phyloP scores from a whole-genome alignment of 805 yeast species.

The Pichia occidentalis region DNA sequence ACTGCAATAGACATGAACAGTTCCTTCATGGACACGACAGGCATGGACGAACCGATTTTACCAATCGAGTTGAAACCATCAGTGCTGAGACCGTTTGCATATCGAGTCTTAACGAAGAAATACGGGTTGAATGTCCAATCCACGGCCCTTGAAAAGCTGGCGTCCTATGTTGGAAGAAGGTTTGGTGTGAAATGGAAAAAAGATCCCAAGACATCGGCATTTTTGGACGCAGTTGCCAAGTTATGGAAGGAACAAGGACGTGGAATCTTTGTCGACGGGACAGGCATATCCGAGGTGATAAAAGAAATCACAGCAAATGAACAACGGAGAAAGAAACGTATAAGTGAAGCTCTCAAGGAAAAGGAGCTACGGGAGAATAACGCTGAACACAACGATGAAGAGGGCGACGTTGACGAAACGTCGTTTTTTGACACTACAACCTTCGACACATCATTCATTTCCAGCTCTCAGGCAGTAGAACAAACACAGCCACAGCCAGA shows the following conservation, averaged over 20 bases:
- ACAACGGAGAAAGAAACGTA: conserved; percentile 7
- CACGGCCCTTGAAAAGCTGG: conserved; percentile 66
- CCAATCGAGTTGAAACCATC: conserved; percentile 78
- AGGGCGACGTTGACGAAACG: conserved; percentile 8
- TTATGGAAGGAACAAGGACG: conserved; percentile 86
- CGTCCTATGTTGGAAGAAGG: conserved; percentile 65
- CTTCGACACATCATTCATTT: conserved; percentile 6
- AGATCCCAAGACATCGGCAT: conserved; percentile 50
- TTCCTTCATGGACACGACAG: conserved; percentile 11
- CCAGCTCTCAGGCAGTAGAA: conserved; percentile 1
- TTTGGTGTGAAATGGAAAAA: conserved; percentile 83
- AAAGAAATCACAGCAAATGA: conserved; percentile 37
- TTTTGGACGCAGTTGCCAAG: conserved; percentile 71
- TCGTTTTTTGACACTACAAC: conserved; percentile 3
- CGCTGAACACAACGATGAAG: conserved; percentile 13
- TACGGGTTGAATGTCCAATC: conserved; percentile 88
- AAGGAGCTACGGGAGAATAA: background rate
- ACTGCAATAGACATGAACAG: conserved; percentile 8
- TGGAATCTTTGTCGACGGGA: conserved; percentile 79
- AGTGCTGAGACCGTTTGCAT: conserved; percentile 85
- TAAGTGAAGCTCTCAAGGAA: no score
- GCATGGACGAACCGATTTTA: conserved; percentile 36
- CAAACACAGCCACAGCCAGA: background rate
- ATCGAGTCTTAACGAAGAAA: conserved; percentile 82
- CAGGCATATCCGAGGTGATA: conserved; percentile 56